Evolutionary conservation across 805 yeast genomes (phyloP).

Genomic region (Sungouiozyma intestinalis): DNA sequence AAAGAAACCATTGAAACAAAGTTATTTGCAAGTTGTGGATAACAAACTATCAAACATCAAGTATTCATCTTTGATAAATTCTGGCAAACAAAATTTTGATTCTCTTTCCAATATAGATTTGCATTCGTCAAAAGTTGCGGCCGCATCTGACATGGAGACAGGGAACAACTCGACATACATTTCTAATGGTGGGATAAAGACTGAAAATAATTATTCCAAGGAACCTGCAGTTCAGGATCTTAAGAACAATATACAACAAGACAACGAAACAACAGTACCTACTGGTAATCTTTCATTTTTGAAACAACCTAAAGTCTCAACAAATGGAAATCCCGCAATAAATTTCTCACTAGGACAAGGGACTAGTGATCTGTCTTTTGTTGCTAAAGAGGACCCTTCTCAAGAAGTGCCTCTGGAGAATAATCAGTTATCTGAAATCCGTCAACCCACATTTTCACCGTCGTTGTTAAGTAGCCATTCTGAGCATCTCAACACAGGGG

Average conservation of each 20-base stretch:
- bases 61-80: conserved; percentile 31
- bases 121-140: neutral
- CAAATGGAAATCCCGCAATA: too few species aligned
- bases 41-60: conserved; percentile 25
- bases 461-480: neutral
- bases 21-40: conserved; percentile 36
- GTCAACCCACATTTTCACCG: neutral
- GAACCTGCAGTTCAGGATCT: too few species aligned
- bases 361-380: too few species aligned
- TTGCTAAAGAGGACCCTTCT: neutral
- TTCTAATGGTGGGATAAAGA: neutral
- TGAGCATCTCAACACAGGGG: neutral
- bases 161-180: neutral
- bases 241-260: too few species aligned
- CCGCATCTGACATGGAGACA: neutral
- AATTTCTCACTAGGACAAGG: too few species aligned
- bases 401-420: neutral
- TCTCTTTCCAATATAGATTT: neutral
- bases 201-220: too few species aligned
- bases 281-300: too few species aligned
- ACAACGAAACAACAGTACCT: too few species aligned
- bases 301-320: too few species aligned
- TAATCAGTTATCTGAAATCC: neutral
- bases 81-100: conserved; percentile 25
- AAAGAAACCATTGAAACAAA: conserved; percentile 37